Evolutionary conservation across 768 basidiomycete genomes (phyloP).

Genomic region (Boletellus sp.): DNA sequence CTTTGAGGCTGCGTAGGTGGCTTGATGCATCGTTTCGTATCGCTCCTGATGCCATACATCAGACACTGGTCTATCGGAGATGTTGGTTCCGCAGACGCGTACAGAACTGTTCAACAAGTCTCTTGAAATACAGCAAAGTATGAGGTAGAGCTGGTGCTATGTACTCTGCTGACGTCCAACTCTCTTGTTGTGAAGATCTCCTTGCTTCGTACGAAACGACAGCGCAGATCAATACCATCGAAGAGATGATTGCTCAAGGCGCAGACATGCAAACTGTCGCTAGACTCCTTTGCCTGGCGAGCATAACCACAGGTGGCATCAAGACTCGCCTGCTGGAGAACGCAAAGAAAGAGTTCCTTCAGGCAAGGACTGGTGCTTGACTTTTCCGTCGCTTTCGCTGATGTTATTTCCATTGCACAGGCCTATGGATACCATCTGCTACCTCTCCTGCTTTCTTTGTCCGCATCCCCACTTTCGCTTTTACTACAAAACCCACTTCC

Average conservation of each 20-base stretch:
- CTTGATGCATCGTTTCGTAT: background rate
- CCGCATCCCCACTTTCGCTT: conserved; percentile 62
- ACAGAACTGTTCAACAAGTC: conserved; percentile 88
- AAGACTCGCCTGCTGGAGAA: conserved; percentile 84
- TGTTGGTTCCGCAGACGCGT: conserved; percentile 78
- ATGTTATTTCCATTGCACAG: conserved; percentile 36
- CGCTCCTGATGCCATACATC: conserved; percentile 2
- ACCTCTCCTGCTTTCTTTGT: conserved; percentile 62
- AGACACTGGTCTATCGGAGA: conserved; percentile 96
- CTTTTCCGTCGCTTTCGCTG: background rate
- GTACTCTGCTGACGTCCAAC: conserved; percentile 7
- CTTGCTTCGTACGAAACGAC: conserved; percentile 86
- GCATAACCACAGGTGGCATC: conserved; percentile 80
- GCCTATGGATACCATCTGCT: conserved; percentile 74
- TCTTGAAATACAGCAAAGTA: conserved; percentile 95
- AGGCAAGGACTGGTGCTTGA: conserved; percentile 40
- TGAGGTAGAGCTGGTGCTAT: conserved; percentile 16
- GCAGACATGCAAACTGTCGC: conserved; percentile 76
- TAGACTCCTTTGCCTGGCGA: conserved; percentile 81
- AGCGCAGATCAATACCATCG: conserved; percentile 79
- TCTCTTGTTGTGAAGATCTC: conserved; percentile 55
- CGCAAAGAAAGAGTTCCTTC: conserved; percentile 88
- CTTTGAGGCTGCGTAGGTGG: conserved; percentile 77
- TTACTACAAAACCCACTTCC: conserved; percentile 69
- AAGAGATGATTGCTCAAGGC: conserved; percentile 86